Evolutionary conservation across 2,329 filamentous ascomycete species (phyloP), one percentile per base, ranked within the genome.

Genomic region (Xenosphaeropsis pyriputrescens): DNA sequence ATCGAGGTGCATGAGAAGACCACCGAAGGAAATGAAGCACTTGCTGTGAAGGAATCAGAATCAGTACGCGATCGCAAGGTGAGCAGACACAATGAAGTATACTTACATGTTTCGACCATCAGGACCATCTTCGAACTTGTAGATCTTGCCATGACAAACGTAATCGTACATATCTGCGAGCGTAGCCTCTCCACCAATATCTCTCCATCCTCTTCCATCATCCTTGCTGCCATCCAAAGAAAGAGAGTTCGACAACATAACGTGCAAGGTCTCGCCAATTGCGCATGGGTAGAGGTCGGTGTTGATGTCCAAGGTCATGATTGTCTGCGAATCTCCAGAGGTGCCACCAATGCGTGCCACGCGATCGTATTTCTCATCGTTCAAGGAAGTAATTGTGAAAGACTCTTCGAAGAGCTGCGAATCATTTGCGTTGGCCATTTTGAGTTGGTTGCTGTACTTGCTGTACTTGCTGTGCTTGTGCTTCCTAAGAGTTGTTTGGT

Each of bases 1-100:
- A 53, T 94, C 83, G 39, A 98, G 70, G 51, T 81, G 85, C 63
- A 96, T 79, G 51, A 98, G 63, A 46, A 98, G 65, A 6, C 91
- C 91, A 35, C 91, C 91, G 52, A 95, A 98, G 1, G 86, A 94
- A 49, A 93, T 72, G 61, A 89, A 98, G 18, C 86, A 85, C 58
- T 94, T 93, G 57, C 89, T 96, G 49, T 47, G 43, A 38, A 41
- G 18, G 33, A 29, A 18, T 47, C 31, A 38, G 38, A 34, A 17
- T 22, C n/a, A 13, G 9, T 26, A 5, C 8, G 17, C 14, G 9
- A n/a, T 11, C 18, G 11, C 12, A 40, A 15, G 15, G 15, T 15
- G 29, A 14, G 18, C 35, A 19, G 42, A 32, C 45, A 39, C 18
- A 36, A 11, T n/a, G 19, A 33, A 38, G 18, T 38, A 43, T 42